These are phyloP conservation scores for Tolypocladium tundrense DNA, from an alignment of 2,329 filamentous ascomycete species.

Conservation along the genomic window DNA sequence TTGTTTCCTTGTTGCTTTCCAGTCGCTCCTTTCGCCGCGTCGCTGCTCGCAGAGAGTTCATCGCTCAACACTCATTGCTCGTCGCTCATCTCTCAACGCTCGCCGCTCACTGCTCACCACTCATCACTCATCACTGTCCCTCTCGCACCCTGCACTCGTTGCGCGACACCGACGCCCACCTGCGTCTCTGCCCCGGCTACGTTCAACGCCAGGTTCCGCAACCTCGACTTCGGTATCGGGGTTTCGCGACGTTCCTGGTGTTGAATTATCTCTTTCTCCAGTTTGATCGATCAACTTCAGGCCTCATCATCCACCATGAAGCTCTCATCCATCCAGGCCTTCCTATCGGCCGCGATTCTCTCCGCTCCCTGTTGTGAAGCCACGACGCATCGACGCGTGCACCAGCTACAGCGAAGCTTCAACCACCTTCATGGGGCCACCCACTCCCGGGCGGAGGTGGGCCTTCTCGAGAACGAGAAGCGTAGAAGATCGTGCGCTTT, in stretches of 20 bases:
- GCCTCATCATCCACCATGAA: constrained; percentile 34
- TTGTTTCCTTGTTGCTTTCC: not conserved
- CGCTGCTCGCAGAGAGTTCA: not conserved
- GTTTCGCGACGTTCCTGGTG: constrained; percentile 1
- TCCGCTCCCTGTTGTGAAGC: constrained; percentile 27
- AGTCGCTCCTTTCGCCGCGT: not conserved
- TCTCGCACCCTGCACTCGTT: not conserved
- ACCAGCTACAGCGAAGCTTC: constrained; percentile 26
- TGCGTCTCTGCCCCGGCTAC: not conserved
- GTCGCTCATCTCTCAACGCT: not conserved
- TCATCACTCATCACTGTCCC: not conserved
- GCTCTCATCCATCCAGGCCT: constrained; percentile 36
- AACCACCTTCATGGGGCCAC: constrained; percentile 17
- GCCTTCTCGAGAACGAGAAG: constrained; percentile 41
- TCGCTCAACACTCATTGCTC: not conserved
- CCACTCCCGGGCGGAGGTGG: constrained; percentile 8
- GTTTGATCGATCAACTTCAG: not conserved
- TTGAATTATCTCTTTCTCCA: not conserved
- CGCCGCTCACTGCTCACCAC: not conserved
- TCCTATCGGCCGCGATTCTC: constrained; percentile 37
- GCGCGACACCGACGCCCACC: not conserved
- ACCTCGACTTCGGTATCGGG: not conserved
- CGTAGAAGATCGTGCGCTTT: constrained; percentile 51
- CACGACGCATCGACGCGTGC: constrained; percentile 21
- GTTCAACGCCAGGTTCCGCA: not conserved